Percentiles rank a stretch among this genome's conserved stretches.
These are phyloP conservation scores for Aspergillus pseudotamarii DNA, from an alignment of 2,329 filamentous ascomycete genomes.

Conservation along the genomic window DNA sequence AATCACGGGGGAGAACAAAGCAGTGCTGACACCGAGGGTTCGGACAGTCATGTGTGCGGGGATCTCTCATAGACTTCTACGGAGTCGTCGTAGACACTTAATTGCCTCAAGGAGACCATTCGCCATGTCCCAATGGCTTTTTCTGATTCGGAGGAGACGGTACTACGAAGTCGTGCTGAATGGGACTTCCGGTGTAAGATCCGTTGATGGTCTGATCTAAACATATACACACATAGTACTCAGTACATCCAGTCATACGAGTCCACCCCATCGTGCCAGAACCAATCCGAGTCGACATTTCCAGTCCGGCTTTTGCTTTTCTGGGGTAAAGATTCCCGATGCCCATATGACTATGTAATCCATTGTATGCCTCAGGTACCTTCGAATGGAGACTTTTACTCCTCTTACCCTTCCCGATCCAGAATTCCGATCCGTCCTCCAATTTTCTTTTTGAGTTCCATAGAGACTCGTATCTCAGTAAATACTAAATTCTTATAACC, in stretches of 20 bases:
- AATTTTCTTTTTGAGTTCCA: neutral
- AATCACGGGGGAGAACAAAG: too few species aligned
- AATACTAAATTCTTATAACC: neutral
- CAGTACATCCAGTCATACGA: neutral
- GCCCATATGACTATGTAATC: neutral
- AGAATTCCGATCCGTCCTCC: constrained; percentile 15
- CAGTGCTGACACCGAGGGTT: neutral
- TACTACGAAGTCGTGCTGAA: neutral
- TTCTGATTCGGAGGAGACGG: neutral
- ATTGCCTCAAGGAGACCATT: too few species aligned
- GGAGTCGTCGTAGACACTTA: too few species aligned
- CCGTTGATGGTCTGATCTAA: neutral
- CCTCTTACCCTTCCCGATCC: constrained; percentile 12
- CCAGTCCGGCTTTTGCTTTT: constrained; percentile 8
- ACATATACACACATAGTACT: neutral
- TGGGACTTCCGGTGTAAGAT: neutral
- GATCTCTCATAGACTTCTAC: neutral
- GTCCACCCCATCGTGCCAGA: neutral
- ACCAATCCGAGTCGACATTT: neutral
- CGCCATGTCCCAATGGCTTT: neutral
- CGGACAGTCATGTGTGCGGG: neutral
- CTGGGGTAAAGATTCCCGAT: constrained; percentile 20
- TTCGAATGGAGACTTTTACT: neutral
- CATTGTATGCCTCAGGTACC: constrained; percentile 4
- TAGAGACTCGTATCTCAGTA: neutral